phyloP scores from a whole-genome alignment of 495 filamentous ascomycete species.

The Halenospora varia region DNA sequence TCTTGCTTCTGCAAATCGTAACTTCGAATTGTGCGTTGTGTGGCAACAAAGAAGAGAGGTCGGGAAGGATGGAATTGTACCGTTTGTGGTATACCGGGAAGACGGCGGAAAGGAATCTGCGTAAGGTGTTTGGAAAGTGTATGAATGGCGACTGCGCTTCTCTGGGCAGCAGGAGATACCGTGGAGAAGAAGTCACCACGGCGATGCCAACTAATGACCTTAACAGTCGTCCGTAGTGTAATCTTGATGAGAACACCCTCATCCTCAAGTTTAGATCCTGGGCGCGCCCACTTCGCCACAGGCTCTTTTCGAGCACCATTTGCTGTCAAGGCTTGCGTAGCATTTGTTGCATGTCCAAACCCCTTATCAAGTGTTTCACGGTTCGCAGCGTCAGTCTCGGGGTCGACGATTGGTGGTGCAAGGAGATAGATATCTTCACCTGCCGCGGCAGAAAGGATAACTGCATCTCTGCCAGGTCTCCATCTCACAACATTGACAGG shows the following conservation, averaged over 20 bases:
- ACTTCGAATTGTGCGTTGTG: conserved; percentile 82
- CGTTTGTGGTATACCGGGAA: conserved; percentile 78
- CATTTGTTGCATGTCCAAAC: conserved; percentile 82
- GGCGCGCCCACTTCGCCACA: conserved; percentile 78
- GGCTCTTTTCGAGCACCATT: conserved; percentile 68
- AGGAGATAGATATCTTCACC: conserved; percentile 84
- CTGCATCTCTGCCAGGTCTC: conserved; percentile 78
- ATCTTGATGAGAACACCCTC: conserved; percentile 72
- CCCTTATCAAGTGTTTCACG: conserved; percentile 76
- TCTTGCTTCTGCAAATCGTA: conserved; percentile 90
- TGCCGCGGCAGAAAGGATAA: conserved; percentile 76
- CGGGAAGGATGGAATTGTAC: conserved; percentile 91
- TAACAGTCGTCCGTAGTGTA: conserved; percentile 76
- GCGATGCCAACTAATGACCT: conserved; percentile 92
- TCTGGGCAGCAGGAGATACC: conserved; percentile 73
- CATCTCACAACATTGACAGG: conserved; percentile 84
- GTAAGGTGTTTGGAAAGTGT: conserved; percentile 91
- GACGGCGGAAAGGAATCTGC: conserved; percentile 89
- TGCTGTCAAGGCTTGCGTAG: conserved; percentile 45
- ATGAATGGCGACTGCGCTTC: conserved; percentile 89
- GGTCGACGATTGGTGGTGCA: conserved; percentile 67
- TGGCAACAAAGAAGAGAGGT: conserved; percentile 93
- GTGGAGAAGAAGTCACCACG: conserved; percentile 93
- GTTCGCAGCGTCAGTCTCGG: conserved; percentile 68
- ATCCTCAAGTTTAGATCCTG: conserved; percentile 65